These are phyloP conservation scores for Sugiyamaella smithiae DNA, from an alignment of 805 yeast genomes.

Conservation along the genomic window DNA sequence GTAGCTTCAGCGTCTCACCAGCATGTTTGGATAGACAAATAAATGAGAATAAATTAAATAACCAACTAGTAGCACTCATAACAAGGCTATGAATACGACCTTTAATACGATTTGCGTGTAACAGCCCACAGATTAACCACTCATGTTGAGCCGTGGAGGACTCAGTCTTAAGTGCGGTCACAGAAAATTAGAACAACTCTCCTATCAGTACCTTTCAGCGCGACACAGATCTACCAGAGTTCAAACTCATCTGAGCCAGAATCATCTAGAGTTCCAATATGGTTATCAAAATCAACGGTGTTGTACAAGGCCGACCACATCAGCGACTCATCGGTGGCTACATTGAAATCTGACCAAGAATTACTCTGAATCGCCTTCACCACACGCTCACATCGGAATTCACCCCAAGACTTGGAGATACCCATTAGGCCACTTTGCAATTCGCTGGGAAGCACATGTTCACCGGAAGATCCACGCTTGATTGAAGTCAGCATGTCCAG, in stretches of 20 bases:
- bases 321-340: neutral
- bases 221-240: slow-evolving; percentile 5
- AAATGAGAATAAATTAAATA: too few relatives aligned
- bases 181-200: too few relatives aligned
- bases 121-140: too few relatives aligned
- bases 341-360: neutral
- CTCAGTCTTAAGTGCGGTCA: too few relatives aligned
- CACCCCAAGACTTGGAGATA: neutral
- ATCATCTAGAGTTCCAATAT: neutral
- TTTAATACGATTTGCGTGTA: too few relatives aligned
- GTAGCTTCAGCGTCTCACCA: too few relatives aligned
- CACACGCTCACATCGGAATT: neutral
- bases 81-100: too few relatives aligned
- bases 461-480: neutral
- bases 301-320: neutral
- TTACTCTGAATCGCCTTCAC: neutral
- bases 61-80: too few relatives aligned
- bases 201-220: too few relatives aligned
- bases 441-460: neutral
- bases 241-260: neutral
- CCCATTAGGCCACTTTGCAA: neutral
- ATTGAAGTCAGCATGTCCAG: slow-evolving; percentile 1
- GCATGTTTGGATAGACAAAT: too few relatives aligned
- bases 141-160: too few relatives aligned
- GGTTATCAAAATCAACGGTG: slow-evolving; percentile 1